Evolutionary conservation across 2,329 filamentous ascomycete genomes (phyloP), one percentile per base, ranked within the genome.

Genomic region (Botryotinia narcissicola): DNA sequence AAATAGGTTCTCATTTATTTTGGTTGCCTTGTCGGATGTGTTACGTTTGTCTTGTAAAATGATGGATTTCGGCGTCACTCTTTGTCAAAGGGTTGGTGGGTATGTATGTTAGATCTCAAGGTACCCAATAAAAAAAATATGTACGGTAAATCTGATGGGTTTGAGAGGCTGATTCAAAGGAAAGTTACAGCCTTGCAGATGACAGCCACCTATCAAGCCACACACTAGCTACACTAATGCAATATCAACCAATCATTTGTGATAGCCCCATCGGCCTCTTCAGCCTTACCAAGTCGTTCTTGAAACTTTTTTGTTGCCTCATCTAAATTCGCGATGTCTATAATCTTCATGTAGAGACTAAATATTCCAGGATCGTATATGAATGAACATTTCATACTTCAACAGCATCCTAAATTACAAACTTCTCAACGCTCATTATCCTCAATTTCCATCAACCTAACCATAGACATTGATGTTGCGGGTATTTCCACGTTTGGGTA

Each of bases 401-500:
- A 1, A 54, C 35, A 18, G 6, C 18, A 42, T 54, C 20, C 16
- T 32, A 25, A 48, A 10, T 18, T 8, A 25, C 16, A 66, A 25
- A 8, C 18, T 32, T 68, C 12, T 42, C 35, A 42, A 48, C 25
- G 25, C 18, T 42, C 10, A 42, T 42, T 14, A 14, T 57, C 9
- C 48, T 57, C 66, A 57, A 8, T 25, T 12, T 8, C 9, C 25
- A 37, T 42, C 35, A 10, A 68, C 2, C n/a, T 4, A n/a, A 32
- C 35, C 54, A 35, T 40, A 68, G 9, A 22, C 22, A 67, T 78
- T 77, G 57, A 78, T 78, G 77, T 78, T 78, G 67, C 77, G 77
- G 67, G n/a, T 75, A 46, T 48, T 57, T 16, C 59, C 37, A 40
- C 37, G 44, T 44, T 40, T 74, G 35, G 73, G 66, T 67, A 76